Percentiles rank a stretch among this genome's conserved stretches.
Evolutionary conservation across 192 early-diverging fungal species (phyloP).

Genomic region (Oehlia diaphana): DNA sequence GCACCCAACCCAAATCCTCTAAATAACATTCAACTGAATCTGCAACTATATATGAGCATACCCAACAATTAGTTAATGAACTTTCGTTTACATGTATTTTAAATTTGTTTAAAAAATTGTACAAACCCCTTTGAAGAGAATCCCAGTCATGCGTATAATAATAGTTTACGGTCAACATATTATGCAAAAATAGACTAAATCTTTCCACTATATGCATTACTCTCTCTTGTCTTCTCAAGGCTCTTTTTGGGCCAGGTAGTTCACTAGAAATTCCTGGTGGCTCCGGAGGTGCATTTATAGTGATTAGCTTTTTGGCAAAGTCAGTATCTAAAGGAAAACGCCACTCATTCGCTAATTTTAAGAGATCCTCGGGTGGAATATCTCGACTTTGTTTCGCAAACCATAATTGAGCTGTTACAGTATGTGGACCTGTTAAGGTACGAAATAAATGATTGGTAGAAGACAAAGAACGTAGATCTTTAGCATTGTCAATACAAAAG

Average conservation of each 20-base stretch:
- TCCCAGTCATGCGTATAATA: constrained; percentile 31
- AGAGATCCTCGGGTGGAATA: constrained; percentile 12
- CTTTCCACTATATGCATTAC: constrained; percentile 28
- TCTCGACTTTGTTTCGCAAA: constrained; percentile 17
- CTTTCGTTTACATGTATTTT: neutral
- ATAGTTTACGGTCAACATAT: constrained; percentile 29
- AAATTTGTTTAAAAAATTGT: neutral
- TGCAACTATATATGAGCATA: neutral
- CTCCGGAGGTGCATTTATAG: constrained; percentile 18
- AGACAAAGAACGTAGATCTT: constrained; percentile 27
- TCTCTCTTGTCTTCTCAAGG: constrained; percentile 8
- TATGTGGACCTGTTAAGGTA: constrained; percentile 25
- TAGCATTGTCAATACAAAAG: constrained; percentile 26
- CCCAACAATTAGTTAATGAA: neutral
- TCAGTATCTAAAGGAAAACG: constrained; percentile 24
- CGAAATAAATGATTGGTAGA: constrained; percentile 24
- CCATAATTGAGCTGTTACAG: constrained; percentile 28
- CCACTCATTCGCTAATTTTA: constrained; percentile 26
- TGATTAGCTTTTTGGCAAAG: constrained; percentile 12
- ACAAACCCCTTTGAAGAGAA: constrained; percentile 5
- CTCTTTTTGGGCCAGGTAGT: constrained; percentile 21
- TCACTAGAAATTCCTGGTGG: constrained; percentile 10
- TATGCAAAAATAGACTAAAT: constrained; percentile 26
- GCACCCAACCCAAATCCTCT: constrained; percentile 29
- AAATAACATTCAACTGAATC: constrained; percentile 29